Base-by-base conservation (phyloP, 75 land plant species). In the Pinus albicaulis region DNA sequence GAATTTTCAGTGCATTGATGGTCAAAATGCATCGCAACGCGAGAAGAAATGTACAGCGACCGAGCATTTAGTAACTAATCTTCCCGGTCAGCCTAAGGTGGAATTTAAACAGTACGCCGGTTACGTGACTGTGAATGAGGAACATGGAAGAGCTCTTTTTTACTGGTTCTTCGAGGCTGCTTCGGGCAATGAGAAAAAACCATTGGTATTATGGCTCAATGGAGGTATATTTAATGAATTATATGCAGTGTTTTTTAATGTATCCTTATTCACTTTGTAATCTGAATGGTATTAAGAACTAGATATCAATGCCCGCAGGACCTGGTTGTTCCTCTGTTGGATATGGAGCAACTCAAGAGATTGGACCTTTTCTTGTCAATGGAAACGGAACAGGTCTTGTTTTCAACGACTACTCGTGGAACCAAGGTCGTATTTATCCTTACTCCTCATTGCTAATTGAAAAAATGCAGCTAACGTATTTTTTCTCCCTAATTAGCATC, bases 281-380 rank as follows among this genome's bases (percentile, higher is more conserved):
- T 5, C 19, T 17, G 19, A 24, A 28, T 25, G 4, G 8, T 24
- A 34, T 69, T 10, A 48, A 48, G 12, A 10, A 10, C 53, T 48
- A 10, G 11, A 10, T 48, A 10, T 48, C 76, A 12, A 57, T 23
- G 58, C 20, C 12, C 88, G 74, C 82, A 93, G 96, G 98, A 59
- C 98, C 98, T 56, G 98, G 98, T 4, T 94, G 98, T 68, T 94
- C 98, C n/a, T 94, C 98, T 56, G 80, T 94, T 34, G 98, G 89
- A 31, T 86, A 90, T 83, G 98, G 98, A 41, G 92, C 91, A 56
- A 81, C 87, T 24, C 82, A 90, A 68, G 98, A 94, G 76, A 88
- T 90, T 56, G 98, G 98, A 64, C 98, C 98, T 62, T 92, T 90
- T 41, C 68, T 83, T n/a, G 80, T 92, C 26, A 74, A 82, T 77